Base-by-base conservation (phyloP, 2,329 filamentous ascomycete species). In the Aciculosporium take region DNA sequence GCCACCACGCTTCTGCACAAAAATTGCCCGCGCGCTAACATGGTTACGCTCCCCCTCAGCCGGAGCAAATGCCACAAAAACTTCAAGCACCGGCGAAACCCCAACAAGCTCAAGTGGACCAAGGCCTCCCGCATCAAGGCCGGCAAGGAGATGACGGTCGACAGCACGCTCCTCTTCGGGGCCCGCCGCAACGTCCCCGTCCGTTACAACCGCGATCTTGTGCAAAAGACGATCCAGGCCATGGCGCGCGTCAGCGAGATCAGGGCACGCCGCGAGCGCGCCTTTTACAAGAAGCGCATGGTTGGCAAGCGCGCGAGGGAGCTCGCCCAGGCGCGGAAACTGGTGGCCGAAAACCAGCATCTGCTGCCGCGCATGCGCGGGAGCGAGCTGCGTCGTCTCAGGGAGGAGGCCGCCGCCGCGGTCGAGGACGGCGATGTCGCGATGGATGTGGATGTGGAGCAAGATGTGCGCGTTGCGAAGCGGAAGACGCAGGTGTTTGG, bases 61-160 rank as follows among this genome's bases (percentile, higher is more conserved):
- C 42, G 42, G n/a, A 40, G 37, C 52, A 72, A 76, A 61, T 76
- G 73, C 60, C 72, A 74, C 59, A 68, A 68, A 55, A 81, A 79
- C 63, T 94, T 93, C 76, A 91, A 93, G 68, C 94, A 94, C 85
- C 94, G 94, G 82, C 81, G 91, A 51, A 95, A 96, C 67, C 88
- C 89, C 28, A 80, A 89, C 61, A 94, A 95, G 65, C 76, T 96
- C 53, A 91, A 87, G 65, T 95, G 89, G 91, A 95, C 89, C 48
- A 94, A 95, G 72, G 79, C 85, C 40, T 89, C 88, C 74, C 82
- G 87, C 57, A 81, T 81, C 59, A 60, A 60, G 15, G 81, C 83
- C 44, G 85, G 85, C 67, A 93, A 87, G 68, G 73, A 79, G 59
- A 78, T 94, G 85, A 84, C 84, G 43, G 88, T 96, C 64, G 91